Percentiles rank a stretch among this genome's conserved stretches.
phyloP scores from a whole-genome alignment of 306 rosid species.

The Nissolia schottii region DNA sequence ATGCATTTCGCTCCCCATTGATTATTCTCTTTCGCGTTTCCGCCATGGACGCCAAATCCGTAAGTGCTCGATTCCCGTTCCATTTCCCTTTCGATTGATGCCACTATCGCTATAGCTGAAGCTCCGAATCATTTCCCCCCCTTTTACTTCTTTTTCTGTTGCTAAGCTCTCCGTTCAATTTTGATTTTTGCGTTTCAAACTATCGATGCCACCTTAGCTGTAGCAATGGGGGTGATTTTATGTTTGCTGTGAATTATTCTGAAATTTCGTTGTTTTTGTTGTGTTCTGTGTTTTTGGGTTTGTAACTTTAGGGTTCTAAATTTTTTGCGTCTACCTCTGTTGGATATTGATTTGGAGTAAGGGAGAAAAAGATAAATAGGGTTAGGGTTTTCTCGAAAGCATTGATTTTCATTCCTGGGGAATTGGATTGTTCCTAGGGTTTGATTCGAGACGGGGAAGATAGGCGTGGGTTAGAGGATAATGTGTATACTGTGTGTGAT shows the following conservation, averaged over 20 bases:
- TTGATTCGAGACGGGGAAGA: constrained; percentile 50
- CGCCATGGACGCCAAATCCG: constrained; percentile 38
- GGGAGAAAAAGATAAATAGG: constrained; percentile 17
- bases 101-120: constrained; percentile 8
- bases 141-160: constrained; percentile 3
- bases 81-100: constrained; percentile 37
- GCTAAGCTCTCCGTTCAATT: constrained; percentile 17
- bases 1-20: constrained; percentile 36
- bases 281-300: constrained; percentile 15
- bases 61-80: constrained; percentile 38
- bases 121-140: constrained; percentile 1
- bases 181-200: background rate
- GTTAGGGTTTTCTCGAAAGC: constrained; percentile 53
- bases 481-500: constrained; percentile 99
- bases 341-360: constrained; percentile 36
- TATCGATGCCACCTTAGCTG: constrained; percentile 29
- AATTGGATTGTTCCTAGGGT: constrained; percentile 37
- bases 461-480: constrained; percentile 76
- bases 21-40: constrained; percentile 14
- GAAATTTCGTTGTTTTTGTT: constrained; percentile 10
- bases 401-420: constrained; percentile 13
- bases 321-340: constrained; percentile 27
- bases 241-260: constrained; percentile 24
- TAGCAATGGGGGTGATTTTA: constrained; percentile 16
- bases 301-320: constrained; percentile 69